These are phyloP conservation scores for Smallanthus sonchifolius DNA, from an alignment of 129 eudicot species.

Conservation along the genomic window DNA sequence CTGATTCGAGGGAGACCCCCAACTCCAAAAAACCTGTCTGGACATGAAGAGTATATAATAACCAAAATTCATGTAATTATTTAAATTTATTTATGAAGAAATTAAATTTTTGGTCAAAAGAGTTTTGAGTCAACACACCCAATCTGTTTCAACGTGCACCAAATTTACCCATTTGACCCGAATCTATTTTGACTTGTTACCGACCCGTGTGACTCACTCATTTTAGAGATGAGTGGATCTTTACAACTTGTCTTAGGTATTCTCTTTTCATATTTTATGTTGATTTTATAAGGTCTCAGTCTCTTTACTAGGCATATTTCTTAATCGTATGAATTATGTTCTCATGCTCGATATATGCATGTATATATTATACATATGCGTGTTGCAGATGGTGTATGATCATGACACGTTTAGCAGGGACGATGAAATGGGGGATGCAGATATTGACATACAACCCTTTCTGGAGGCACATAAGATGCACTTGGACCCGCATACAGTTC, in stretches of 20 bases:
- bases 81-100: no score
- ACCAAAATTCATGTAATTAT: no score
- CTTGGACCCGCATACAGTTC: constrained; percentile 19
- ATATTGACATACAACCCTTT: constrained; percentile 38
- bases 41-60: no score
- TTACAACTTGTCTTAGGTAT: neutral
- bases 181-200: no score
- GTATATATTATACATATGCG: neutral
- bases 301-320: neutral
- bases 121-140: no score
- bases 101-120: no score
- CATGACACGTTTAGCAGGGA: constrained; percentile 54
- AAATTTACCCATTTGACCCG: no score
- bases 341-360: neutral
- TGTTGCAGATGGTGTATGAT: constrained; percentile 48
- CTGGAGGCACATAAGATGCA: constrained; percentile 33
- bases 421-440: constrained; percentile 68
- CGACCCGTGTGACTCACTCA: no score
- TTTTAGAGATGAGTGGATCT: neutral
- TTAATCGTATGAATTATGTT: neutral
- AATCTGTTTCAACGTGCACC: no score
- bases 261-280: neutral
- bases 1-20: no score
- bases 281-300: neutral
- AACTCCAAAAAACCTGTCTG: no score